phyloP scores from a whole-genome alignment of 2,329 filamentous ascomycete genomes.

The Colletotrichum shisoi region DNA sequence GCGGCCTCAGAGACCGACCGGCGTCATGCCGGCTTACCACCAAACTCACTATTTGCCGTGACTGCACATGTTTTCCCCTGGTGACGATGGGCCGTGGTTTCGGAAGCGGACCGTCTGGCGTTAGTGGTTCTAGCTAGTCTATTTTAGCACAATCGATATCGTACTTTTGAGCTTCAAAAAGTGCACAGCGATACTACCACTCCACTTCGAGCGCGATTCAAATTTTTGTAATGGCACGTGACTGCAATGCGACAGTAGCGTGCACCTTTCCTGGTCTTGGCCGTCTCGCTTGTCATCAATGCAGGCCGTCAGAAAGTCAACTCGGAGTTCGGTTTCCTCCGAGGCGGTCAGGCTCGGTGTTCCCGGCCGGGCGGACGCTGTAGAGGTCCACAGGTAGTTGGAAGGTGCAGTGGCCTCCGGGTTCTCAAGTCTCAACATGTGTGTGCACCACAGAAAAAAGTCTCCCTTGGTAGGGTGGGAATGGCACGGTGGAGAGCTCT shows the following conservation, averaged over 20 bases:
- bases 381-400: conserved; percentile 22
- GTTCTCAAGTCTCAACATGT: conserved; percentile 5
- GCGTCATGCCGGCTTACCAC: conserved; percentile 69
- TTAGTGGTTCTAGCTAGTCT: conserved; percentile 27
- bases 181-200: too few relatives aligned
- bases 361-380: conserved; percentile 22
- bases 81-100: background rate
- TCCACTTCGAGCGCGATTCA: background rate
- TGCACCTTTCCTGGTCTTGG: background rate
- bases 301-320: background rate
- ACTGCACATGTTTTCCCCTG: conserved; percentile 39
- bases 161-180: background rate
- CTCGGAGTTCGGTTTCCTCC: conserved; percentile 31
- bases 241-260: background rate
- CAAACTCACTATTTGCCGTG: conserved; percentile 49
- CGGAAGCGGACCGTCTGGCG: conserved; percentile 3
- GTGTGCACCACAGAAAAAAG: conserved; percentile 3
- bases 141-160: conserved; percentile 27
- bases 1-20: conserved; percentile 79
- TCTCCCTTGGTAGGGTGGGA: conserved; percentile 11
- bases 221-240: background rate
- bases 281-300: background rate
- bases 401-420: background rate
- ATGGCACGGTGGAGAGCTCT: conserved; percentile 31
- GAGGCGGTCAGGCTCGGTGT: conserved; percentile 34